Percentiles rank a stretch among this genome's conserved stretches.
These are phyloP conservation scores for Diaporthe ampelina DNA, from an alignment of 2,329 filamentous ascomycete genomes.

Conservation along the genomic window DNA sequence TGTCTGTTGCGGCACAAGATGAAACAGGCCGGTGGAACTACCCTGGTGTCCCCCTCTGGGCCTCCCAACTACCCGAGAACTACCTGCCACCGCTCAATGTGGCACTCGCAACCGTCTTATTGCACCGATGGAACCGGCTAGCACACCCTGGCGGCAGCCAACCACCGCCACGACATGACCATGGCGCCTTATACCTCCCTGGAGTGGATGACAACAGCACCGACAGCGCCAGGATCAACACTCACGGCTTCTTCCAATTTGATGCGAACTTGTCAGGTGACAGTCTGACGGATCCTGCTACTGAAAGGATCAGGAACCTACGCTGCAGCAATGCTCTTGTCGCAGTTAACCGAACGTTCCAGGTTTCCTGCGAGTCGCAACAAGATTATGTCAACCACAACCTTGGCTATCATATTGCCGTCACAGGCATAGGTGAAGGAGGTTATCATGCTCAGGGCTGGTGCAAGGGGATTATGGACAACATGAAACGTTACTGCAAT, in stretches of 20 bases:
- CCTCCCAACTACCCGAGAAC: background rate
- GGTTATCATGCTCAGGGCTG: constrained; percentile 2
- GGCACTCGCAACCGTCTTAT: background rate
- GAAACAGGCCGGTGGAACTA: background rate
- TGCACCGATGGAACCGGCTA: background rate
- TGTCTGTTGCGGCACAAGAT: background rate
- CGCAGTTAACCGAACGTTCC: background rate
- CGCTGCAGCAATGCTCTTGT: background rate
- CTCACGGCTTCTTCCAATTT: background rate
- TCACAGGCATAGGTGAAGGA: background rate
- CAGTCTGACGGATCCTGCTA: background rate
- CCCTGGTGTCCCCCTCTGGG: constrained; percentile 7
- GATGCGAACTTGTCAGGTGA: background rate
- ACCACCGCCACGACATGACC: background rate
- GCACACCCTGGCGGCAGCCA: background rate
- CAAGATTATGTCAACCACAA: background rate
- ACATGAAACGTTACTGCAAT: background rate
- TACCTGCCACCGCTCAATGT: background rate
- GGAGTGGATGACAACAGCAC: background rate
- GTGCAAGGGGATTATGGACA: background rate
- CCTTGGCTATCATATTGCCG: constrained; percentile 7
- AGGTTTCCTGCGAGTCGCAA: background rate
- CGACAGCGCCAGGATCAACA: background rate
- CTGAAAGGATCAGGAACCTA: background rate
- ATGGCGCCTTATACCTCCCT: background rate